Evolutionary conservation across 2,329 filamentous ascomycete species (phyloP), one percentile per base, ranked within the genome.

Genomic region (Fusarium staphyleae): DNA sequence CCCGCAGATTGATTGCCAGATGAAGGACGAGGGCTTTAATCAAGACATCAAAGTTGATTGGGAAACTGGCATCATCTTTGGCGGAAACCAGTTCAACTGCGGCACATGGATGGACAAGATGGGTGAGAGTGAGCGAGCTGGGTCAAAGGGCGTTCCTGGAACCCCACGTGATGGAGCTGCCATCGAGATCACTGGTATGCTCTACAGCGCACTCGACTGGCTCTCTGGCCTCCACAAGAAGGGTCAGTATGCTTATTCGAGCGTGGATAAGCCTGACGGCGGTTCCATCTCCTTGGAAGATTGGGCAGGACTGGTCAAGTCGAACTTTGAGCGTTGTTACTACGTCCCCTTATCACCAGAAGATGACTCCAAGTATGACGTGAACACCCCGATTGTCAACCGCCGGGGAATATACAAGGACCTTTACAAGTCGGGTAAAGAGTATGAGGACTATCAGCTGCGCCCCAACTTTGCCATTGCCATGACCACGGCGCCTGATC

Each of bases 91-190:
- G 70, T 82, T 78, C 75, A 99, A 99, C 74, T 99, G 96, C 67
- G 95, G 95, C 45, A 99, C 95, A 1, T 99, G 95, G 95, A 97
- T 97, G 92, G 95, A 99, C 80, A 99, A 99, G 82, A 99, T 99
- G 95, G 95, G 95, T n/a, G 95, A 99, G 74, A 96, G 92, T 58
- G 86, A 90, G 60, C 90, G 87, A 57, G 95, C 96, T 13, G 88
- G 89, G 52, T 96, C 87, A 69, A 98, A 97, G 77, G 96, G 95
- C 42, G 80, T 96, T 15, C 96, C 95, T 1, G 95, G 93, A 8
- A 99, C 95, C n/a, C 95, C 95, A 39, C 89, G 96, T 66, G 96
- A 99, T 71, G 95, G 95, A 24, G 92, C 95, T 34, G 92, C 95
- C 15, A 84, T 99, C 49, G 95, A 99, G 73, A 98, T 99, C 70